Percentiles rank a stretch among this genome's conserved stretches.
Conservation (phyloP, 768 basidiomycete genomes). For the Amanita thiersii region DNA sequence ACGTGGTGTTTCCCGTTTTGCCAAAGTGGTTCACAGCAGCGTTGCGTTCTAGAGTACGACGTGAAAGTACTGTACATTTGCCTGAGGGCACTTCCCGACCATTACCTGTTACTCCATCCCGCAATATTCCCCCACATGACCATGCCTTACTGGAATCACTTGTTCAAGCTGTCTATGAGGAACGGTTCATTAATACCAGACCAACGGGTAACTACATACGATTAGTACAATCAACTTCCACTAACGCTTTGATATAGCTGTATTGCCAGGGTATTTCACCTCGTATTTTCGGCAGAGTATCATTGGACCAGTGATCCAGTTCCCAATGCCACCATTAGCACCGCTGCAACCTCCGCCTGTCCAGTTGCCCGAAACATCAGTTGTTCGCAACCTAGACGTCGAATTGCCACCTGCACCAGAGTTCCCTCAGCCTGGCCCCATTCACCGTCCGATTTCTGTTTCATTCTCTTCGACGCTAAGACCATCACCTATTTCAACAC, state of each 20-base stretch:
- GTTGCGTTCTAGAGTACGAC: conserved; percentile 43
- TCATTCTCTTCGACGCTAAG: conserved; percentile 47
- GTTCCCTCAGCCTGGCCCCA: conserved; percentile 24
- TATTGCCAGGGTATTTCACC: conserved; percentile 62
- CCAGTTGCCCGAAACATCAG: conserved; percentile 29
- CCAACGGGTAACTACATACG: conserved; percentile 46
- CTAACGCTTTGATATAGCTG: conserved; percentile 28
- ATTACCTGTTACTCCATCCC: conserved; percentile 20
- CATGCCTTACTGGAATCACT: conserved; percentile 65
- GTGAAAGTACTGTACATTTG: conserved; percentile 40
- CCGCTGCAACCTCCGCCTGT: conserved; percentile 50
- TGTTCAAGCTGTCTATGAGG: conserved; percentile 58
- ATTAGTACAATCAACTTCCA: conserved; percentile 5
- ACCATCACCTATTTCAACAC: conserved; percentile 26
- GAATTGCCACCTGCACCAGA: conserved; percentile 25
- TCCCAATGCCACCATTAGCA: conserved; percentile 64
- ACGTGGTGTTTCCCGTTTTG: conserved; percentile 67
- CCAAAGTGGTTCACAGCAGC: conserved; percentile 75
- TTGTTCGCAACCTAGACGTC: conserved; percentile 26
- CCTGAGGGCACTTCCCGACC: conserved; percentile 35
- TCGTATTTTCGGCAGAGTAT: conserved; percentile 63
- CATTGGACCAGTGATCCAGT: conserved; percentile 50
- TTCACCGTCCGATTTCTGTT: conserved; percentile 34
- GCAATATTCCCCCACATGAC: conserved; percentile 39
- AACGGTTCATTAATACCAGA: conserved; percentile 62